phyloP scores from a whole-genome alignment of 2,329 filamentous ascomycete species.

The Xylariaceae sp. region DNA sequence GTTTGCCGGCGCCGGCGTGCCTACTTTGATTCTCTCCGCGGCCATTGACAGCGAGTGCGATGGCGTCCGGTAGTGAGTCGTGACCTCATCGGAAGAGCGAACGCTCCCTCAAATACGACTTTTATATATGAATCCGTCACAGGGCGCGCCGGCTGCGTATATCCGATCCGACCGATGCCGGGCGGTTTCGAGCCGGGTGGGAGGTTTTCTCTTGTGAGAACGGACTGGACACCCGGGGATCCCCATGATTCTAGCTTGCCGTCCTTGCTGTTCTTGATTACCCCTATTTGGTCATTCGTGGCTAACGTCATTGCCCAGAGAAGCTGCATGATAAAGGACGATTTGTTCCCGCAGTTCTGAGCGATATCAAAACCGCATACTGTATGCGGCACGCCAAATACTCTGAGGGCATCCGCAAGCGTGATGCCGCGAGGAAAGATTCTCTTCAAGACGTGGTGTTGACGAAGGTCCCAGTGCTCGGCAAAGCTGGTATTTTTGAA shows the following conservation, averaged over 20 bases:
- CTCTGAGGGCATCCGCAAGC: background rate
- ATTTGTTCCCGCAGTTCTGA: slow-evolving; percentile 18
- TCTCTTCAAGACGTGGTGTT: background rate
- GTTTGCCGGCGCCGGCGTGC: no score
- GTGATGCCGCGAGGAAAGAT: background rate
- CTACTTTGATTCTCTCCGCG: background rate
- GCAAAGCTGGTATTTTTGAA: background rate
- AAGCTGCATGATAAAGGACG: slow-evolving; percentile 16
- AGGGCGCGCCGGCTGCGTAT: background rate
- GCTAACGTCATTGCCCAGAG: slow-evolving; percentile 11
- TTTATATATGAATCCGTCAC: background rate
- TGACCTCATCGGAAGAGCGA: background rate
- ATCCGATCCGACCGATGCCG: background rate
- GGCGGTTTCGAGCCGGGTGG: slow-evolving; percentile 8
- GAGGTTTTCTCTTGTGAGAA: slow-evolving; percentile 13
- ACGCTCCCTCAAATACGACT: background rate
- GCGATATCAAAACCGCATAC: slow-evolving; percentile 10
- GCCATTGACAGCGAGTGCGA: background rate
- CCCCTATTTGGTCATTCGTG: slow-evolving; percentile 2
- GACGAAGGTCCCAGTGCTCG: slow-evolving; percentile 15
- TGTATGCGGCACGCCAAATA: background rate
- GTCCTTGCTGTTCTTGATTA: background rate
- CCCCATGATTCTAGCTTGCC: background rate
- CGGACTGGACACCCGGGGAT: slow-evolving; percentile 10
- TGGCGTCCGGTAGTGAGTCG: background rate